Percentiles rank a stretch among this genome's conserved stretches.
Conservation (phyloP, 495 filamentous ascomycete species). For the Neurospora intermedia region DNA sequence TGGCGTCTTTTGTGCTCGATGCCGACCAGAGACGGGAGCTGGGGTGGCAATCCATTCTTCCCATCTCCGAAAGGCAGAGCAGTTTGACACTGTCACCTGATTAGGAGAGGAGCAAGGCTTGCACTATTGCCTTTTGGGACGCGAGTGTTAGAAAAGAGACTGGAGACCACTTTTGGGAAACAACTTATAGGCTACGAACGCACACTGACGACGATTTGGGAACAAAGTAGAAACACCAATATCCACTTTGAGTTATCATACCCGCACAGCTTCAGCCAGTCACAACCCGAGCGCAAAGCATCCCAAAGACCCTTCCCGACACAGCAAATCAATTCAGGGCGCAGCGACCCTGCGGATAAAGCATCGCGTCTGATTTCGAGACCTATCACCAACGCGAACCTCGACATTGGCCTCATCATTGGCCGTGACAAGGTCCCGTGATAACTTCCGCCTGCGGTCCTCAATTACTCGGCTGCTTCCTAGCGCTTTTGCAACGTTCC, state of each 20-base stretch:
- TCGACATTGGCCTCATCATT: constrained; percentile 30
- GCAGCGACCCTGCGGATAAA: constrained; percentile 22
- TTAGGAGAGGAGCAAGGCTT: background rate
- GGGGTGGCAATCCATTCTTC: background rate
- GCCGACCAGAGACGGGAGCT: background rate
- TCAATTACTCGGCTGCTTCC: constrained; percentile 27
- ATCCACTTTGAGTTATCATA: constrained; percentile 8
- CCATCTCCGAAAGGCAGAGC: background rate
- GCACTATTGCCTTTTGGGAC: background rate
- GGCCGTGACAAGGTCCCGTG: constrained; percentile 38
- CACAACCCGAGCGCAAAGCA: constrained; percentile 23
- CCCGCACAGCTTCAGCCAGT: constrained; percentile 19
- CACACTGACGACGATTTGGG: constrained; percentile 3
- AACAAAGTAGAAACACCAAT: constrained; percentile 8
- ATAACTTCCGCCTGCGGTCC: constrained; percentile 38
- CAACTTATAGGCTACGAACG: constrained; percentile 19
- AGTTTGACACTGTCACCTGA: background rate
- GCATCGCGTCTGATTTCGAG: constrained; percentile 27
- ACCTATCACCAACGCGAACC: constrained; percentile 36
- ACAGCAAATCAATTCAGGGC: constrained; percentile 37
- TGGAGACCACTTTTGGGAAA: background rate
- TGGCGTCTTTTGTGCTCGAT: background rate
- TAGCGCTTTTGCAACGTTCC: constrained; percentile 27
- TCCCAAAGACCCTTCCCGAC: constrained; percentile 9
- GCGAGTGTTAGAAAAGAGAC: constrained; percentile 6